Conservation (phyloP, 306 rosid species). For the Cajanus cajan region DNA sequence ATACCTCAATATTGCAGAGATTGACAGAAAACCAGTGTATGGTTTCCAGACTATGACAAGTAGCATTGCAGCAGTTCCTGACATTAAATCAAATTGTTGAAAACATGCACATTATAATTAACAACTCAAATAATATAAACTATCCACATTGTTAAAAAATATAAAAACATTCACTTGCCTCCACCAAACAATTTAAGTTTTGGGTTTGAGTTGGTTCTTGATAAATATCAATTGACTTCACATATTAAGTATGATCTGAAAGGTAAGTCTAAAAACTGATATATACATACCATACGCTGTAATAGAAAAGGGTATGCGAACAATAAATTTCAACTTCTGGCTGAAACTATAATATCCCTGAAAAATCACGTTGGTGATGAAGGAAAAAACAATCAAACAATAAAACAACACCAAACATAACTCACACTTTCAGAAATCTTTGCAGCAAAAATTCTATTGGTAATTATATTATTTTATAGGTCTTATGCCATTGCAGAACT, state of each 20-base stretch:
- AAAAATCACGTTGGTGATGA: slow-evolving; percentile 18
- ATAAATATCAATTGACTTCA: slow-evolving; percentile 15
- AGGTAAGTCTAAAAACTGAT: slow-evolving; percentile 22
- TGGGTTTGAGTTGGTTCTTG: slow-evolving; percentile 15
- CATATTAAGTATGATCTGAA: background rate
- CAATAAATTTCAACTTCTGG: slow-evolving; percentile 96
- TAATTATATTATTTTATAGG: background rate
- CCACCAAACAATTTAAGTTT: slow-evolving; percentile 4
- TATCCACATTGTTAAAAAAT: background rate
- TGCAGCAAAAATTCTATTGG: background rate
- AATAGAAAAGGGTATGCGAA: slow-evolving; percentile 88
- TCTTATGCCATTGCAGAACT: slow-evolving; percentile 1
- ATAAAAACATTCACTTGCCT: background rate
- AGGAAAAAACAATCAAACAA: background rate
- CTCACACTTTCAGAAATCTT: slow-evolving; percentile 1
- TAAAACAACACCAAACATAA: slow-evolving; percentile 11
- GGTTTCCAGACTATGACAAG: slow-evolving; percentile 95
- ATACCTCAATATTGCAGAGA: slow-evolving; percentile 78
- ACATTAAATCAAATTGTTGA: slow-evolving; percentile 30
- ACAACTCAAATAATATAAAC: background rate
- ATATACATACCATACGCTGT: slow-evolving; percentile 80
- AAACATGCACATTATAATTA: slow-evolving; percentile 11
- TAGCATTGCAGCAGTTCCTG: slow-evolving; percentile 97
- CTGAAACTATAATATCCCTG: slow-evolving; percentile 99
- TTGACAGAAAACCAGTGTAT: slow-evolving; percentile 65